Conservation (phyloP, 805 yeast species). For the Candida boleticola region DNA sequence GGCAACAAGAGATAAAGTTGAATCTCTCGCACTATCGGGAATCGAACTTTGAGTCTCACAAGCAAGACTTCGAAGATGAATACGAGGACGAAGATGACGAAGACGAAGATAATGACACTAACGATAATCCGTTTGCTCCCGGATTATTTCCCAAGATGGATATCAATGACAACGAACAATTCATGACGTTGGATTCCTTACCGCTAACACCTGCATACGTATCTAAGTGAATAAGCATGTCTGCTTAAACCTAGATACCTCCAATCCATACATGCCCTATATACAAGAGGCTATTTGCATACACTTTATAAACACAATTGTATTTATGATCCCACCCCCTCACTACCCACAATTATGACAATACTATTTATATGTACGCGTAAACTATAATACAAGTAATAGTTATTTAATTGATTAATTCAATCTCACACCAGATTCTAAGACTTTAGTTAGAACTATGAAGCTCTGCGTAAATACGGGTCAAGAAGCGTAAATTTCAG, state of each 20-base stretch:
- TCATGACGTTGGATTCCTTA: constrained; percentile 23
- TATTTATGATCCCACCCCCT: too few relatives aligned
- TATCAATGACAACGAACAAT: constrained; percentile 19
- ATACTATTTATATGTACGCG: too few relatives aligned
- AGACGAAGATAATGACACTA: not conserved
- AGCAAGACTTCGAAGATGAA: not conserved
- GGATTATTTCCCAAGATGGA: constrained; percentile 37
- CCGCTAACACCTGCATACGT: constrained; percentile 30
- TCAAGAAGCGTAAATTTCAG: too few relatives aligned
- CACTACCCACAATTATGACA: too few relatives aligned
- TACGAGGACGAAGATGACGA: not conserved
- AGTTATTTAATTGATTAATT: too few relatives aligned
- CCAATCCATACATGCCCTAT: too few relatives aligned
- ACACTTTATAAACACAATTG: not conserved
- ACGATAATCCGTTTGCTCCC: constrained; percentile 29
- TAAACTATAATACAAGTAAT: too few relatives aligned
- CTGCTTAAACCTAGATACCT: not conserved
- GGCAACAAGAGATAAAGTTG: not conserved
- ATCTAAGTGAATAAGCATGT: constrained; percentile 10
- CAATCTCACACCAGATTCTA: too few relatives aligned
- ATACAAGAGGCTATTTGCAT: not conserved
- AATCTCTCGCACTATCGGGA: not conserved
- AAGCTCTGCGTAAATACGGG: too few relatives aligned
- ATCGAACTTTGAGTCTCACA: not conserved
- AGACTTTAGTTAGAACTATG: too few relatives aligned